Conservation (phyloP, 306 rosid genomes). For the Quercus agrifolia region DNA sequence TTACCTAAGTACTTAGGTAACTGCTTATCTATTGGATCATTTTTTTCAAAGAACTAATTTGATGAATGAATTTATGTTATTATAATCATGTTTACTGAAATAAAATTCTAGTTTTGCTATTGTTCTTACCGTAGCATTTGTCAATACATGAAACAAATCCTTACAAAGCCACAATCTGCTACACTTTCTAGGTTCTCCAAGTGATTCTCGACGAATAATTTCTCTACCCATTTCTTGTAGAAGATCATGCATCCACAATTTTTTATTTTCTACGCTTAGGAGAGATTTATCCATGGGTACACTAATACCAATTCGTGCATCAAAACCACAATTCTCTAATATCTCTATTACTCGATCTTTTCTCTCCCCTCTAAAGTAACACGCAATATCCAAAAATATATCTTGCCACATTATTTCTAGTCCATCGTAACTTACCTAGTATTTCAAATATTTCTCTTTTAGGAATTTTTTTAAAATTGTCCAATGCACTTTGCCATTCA, state of each 20-base stretch:
- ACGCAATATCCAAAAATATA: neutral
- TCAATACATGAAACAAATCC: neutral
- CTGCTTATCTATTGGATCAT: too few species aligned
- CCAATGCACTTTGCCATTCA: neutral
- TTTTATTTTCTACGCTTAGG: too few species aligned
- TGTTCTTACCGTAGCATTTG: neutral
- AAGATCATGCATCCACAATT: too few species aligned
- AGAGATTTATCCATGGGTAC: neutral
- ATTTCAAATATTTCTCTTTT: neutral
- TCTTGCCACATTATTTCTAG: neutral
- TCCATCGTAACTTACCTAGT: neutral
- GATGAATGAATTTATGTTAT: too few species aligned
- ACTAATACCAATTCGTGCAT: neutral
- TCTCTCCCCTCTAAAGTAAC: neutral
- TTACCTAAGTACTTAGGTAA: too few species aligned
- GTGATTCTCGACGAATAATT: too few species aligned
- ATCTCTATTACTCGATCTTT: neutral
- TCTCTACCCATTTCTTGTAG: too few species aligned
- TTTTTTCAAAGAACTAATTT: too few species aligned
- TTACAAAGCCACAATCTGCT: too few species aligned
- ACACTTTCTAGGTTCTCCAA: fast-evolving
- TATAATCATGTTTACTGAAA: too few species aligned
- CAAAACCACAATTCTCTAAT: neutral
- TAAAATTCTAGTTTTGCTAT: too few species aligned
- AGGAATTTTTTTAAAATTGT: neutral